phyloP scores from a whole-genome alignment of 352 stramenopile genomes.

The Saprolegnia diclina region DNA sequence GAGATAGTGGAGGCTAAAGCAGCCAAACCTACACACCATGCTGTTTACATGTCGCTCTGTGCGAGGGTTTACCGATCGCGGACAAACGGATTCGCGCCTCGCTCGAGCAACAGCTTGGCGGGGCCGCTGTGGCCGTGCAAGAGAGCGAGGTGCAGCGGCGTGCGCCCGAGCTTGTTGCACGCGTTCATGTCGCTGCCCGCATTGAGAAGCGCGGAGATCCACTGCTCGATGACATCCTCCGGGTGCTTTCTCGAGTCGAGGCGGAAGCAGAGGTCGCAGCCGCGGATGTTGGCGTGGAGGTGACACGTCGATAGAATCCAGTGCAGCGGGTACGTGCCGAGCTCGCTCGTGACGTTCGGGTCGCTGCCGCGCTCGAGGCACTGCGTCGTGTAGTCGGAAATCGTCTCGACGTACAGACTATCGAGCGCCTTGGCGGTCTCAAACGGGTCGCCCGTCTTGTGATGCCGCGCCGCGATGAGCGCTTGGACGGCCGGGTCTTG shows the following conservation, averaged over 20 bases:
- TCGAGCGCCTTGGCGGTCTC: slow-evolving; percentile 17
- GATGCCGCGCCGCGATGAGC: slow-evolving; percentile 28
- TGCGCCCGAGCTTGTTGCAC: slow-evolving; percentile 59
- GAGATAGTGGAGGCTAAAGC: slow-evolving; percentile 60
- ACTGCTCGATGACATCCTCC: slow-evolving; percentile 13
- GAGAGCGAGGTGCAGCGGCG: slow-evolving; percentile 57
- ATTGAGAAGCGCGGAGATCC: slow-evolving; percentile 35
- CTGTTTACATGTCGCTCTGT: background rate
- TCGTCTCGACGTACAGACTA: slow-evolving; percentile 34
- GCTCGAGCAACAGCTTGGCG: slow-evolving; percentile 33
- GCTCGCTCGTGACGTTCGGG: slow-evolving; percentile 49
- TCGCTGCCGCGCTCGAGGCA: slow-evolving; percentile 42
- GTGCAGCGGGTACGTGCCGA: slow-evolving; percentile 65
- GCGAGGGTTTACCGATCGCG: background rate
- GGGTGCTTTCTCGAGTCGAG: slow-evolving; percentile 44
- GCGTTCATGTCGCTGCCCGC: slow-evolving; percentile 44
- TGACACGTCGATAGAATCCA: slow-evolving; percentile 45
- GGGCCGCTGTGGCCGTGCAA: slow-evolving; percentile 48
- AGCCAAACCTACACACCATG: slow-evolving; percentile 32
- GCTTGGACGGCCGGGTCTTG: background rate
- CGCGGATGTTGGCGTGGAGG: slow-evolving; percentile 47
- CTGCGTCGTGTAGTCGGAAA: slow-evolving; percentile 33
- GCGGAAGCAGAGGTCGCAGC: slow-evolving; percentile 49
- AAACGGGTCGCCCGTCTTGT: slow-evolving; percentile 26
- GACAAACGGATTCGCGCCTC: slow-evolving; percentile 19